Conservation (phyloP, 2,329 filamentous ascomycete species). For the Huntiella abstrusa region DNA sequence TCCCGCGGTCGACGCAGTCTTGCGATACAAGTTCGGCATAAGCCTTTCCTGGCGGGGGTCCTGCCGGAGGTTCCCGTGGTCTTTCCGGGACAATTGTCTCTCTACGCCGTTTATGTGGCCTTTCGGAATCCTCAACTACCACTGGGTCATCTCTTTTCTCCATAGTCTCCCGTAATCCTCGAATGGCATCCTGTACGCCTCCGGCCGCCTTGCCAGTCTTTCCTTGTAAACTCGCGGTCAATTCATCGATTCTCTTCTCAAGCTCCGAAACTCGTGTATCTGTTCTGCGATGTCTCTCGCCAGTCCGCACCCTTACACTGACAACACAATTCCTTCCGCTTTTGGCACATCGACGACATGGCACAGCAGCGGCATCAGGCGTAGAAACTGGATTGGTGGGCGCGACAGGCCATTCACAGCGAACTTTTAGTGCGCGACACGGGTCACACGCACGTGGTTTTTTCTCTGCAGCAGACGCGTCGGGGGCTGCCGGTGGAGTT, state of each 20-base stretch:
- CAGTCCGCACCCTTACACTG: slow-evolving; percentile 43
- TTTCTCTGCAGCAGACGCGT: slow-evolving; percentile 32
- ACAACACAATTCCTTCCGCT: slow-evolving; percentile 60
- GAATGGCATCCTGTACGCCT: not conserved
- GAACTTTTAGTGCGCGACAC: slow-evolving; percentile 60
- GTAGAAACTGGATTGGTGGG: slow-evolving; percentile 23
- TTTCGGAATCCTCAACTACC: slow-evolving; percentile 1
- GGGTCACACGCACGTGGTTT: slow-evolving; percentile 56
- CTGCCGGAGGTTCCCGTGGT: slow-evolving; percentile 10
- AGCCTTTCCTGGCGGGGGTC: slow-evolving; percentile 7
- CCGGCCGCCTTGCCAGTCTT: not conserved
- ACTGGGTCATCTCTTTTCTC: not conserved
- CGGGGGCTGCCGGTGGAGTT: slow-evolving; percentile 7
- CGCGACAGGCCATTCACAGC: slow-evolving; percentile 52
- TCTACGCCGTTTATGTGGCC: slow-evolving; percentile 7
- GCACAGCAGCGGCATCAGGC: slow-evolving; percentile 27
- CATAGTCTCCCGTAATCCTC: slow-evolving; percentile 10
- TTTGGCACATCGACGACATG: slow-evolving; percentile 62
- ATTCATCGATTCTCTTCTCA: slow-evolving; percentile 78
- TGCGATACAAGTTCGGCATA: slow-evolving; percentile 12
- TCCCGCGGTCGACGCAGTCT: slow-evolving; percentile 39
- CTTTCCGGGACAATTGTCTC: not conserved
- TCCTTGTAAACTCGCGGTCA: slow-evolving; percentile 63
- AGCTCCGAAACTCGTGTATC: slow-evolving; percentile 78
- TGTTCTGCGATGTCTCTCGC: slow-evolving; percentile 76